Percentiles rank a stretch among this genome's conserved stretches.
Conservation (phyloP, 148 eudicot genomes). For the Euryodendron excelsum region DNA sequence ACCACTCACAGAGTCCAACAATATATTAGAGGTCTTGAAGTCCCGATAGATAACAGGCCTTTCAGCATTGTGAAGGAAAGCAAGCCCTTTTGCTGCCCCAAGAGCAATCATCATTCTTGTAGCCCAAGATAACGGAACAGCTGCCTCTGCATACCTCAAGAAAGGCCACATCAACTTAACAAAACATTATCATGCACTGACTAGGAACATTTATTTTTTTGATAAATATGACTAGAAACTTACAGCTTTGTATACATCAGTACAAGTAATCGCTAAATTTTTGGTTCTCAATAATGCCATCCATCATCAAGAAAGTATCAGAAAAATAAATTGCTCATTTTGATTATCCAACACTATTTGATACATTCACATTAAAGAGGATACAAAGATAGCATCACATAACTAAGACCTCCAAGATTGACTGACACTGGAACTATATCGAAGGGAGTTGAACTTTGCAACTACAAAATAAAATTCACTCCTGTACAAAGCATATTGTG, state of each 20-base stretch:
- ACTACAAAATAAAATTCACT: no score
- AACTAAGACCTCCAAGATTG: neutral
- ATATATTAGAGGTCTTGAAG: conserved; percentile 87
- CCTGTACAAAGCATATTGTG: no score
- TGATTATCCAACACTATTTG: neutral
- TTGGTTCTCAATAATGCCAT: neutral
- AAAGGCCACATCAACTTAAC: conserved; percentile 37
- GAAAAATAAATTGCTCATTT: neutral
- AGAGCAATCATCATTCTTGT: conserved; percentile 92
- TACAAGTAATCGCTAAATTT: neutral
- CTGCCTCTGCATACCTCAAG: conserved; percentile 70
- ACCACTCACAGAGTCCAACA: conserved; percentile 73
- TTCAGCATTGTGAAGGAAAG: conserved; percentile 93
- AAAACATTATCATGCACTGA: neutral
- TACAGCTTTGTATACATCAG: neutral
- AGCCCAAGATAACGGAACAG: conserved; percentile 80
- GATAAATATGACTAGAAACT: no score
- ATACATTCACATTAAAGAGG: neutral
- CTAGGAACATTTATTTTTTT: no score
- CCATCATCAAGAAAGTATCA: conserved; percentile 1
- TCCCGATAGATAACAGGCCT: conserved; percentile 90
- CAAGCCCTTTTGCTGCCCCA: conserved; percentile 96
- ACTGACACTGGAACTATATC: neutral
- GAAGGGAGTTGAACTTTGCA: no score
- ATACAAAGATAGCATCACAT: neutral